phyloP scores from a whole-genome alignment of 2,329 filamentous ascomycete genomes.

The Aspergillus sp. region DNA sequence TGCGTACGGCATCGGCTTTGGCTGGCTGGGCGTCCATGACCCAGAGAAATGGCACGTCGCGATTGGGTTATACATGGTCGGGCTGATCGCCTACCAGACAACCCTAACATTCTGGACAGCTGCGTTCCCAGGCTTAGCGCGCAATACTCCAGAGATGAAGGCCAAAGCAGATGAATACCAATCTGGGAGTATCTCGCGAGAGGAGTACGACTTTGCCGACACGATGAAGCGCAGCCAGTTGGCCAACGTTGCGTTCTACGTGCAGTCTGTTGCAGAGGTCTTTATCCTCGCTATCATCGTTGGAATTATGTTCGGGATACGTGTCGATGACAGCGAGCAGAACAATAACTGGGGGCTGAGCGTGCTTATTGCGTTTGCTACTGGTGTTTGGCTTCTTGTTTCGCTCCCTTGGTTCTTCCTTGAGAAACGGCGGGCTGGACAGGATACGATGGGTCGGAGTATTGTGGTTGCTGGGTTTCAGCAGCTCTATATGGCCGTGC shows the following conservation, averaged over 20 bases:
- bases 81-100: constrained; percentile 65
- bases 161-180: constrained; percentile 51
- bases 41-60: constrained; percentile 60
- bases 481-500: constrained; percentile 59
- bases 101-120: constrained; percentile 70
- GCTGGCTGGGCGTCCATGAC: constrained; percentile 65
- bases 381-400: constrained; percentile 63
- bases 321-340: constrained; percentile 57
- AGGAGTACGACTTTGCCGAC: constrained; percentile 62
- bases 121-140: constrained; percentile 59
- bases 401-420: constrained; percentile 67
- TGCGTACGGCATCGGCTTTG: constrained; percentile 65
- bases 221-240: constrained; percentile 64
- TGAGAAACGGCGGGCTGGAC: constrained; percentile 64
- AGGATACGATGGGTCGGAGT: constrained; percentile 48
- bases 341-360: constrained; percentile 68
- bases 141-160: constrained; percentile 54
- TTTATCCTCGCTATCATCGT: constrained; percentile 65
- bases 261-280: constrained; percentile 63
- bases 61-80: constrained; percentile 65
- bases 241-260: constrained; percentile 63
- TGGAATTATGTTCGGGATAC: constrained; percentile 61
- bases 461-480: constrained; percentile 60
- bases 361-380: constrained; percentile 65
- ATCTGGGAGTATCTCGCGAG: constrained; percentile 54